Base-by-base conservation (phyloP, 495 filamentous ascomycete species). In the Alectoria sarmentosa region DNA sequence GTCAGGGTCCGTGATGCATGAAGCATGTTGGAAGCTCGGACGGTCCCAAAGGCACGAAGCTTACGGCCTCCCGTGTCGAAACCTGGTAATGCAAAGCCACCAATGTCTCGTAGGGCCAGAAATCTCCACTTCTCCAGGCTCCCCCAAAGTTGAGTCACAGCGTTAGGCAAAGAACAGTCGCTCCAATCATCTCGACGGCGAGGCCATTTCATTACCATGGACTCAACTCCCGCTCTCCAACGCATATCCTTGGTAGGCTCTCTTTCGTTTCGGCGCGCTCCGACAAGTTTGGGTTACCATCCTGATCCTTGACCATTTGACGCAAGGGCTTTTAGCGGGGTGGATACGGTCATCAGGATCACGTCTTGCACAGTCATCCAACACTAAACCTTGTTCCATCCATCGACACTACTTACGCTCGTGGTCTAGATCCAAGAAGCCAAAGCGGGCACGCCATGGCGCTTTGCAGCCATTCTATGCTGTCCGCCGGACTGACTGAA, bases 11-110 rank as follows among this genome's bases (percentile, higher is more conserved):
- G 19, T 17, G 17, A 58, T 38, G 26, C 44, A 38, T 11, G 21
- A 41, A 64, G 54, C 49, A 64, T 34, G 38, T 34, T 64, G 39
- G 30, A 58, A 58, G 39, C 42, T 58, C 21, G 55, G 30, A 58
- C 41, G 21, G 23, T 60, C 42, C 56, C 57, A 44, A 36, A 30
- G 17, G 46, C 42, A 65, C 36, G 4, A 41, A 46, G 17, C 32
- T 59, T 64, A 48, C 62, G 42, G 46, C 55, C 56, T 64, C 62
- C 62, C 62, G 62, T 64, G 62, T 64, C n/a, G 39, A 64, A 64
- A 64, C 62, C 62, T 64, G 62, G 62, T 64, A 63, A 46, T 42
- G 30, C 48, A 55, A 42, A 57, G 52, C 62, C 38, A 54, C 60
- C 60, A 49, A 36, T 23, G 52, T 56, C 42, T 54, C 62, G 62